Base-by-base conservation (phyloP, 2,329 filamentous ascomycete genomes). In the Ploettnerulaceae sp. region DNA sequence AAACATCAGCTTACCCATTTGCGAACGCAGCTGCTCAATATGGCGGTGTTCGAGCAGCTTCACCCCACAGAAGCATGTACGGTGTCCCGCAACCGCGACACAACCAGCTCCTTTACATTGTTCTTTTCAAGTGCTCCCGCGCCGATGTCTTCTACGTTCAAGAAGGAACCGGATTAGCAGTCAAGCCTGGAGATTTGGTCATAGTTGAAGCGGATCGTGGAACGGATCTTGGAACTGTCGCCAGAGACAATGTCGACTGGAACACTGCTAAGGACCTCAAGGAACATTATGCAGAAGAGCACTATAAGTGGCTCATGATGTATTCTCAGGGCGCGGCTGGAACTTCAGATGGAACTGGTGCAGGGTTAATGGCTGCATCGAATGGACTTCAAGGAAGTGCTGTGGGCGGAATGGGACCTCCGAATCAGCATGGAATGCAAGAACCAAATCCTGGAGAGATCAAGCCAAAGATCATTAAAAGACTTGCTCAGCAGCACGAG, bases 221-320 rank as follows among this genome's bases (percentile, higher is more conserved):
- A 35, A 95, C 89, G 17, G 94, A 98, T 63, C 77, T 98, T 26
- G 94, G 93, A 34, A 95, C 91, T 20, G 91, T 98, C 21, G 86
- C 88, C 42, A 82, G 86, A 57, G 86, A 89, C 53, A 90, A 94
- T 58, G 82, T 97, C 29, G 86, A 89, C 52, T 89, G 89, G 76
- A 84, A 89, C 56, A 80, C 84, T 41, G 93, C 93, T 7, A 90
- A 93, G 61, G 85, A 93, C 37, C 71, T 89, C 56, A 95, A 96
- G 66, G 88, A 94, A 58, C 84, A 93, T 58, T 94, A 91, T 56
- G 86, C 86, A 2, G 89, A 96, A 64, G 89, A 97, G 64, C 93
- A 98, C 65, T 96, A 95, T 70, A 90, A 89, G 61, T 97, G 91
- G 88, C 76, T 98, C 43, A 95, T 97, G 86, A 93, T 97, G 86